Evolutionary conservation across 345 rosid species (phyloP).

Genomic region (Murraya koenigii): DNA sequence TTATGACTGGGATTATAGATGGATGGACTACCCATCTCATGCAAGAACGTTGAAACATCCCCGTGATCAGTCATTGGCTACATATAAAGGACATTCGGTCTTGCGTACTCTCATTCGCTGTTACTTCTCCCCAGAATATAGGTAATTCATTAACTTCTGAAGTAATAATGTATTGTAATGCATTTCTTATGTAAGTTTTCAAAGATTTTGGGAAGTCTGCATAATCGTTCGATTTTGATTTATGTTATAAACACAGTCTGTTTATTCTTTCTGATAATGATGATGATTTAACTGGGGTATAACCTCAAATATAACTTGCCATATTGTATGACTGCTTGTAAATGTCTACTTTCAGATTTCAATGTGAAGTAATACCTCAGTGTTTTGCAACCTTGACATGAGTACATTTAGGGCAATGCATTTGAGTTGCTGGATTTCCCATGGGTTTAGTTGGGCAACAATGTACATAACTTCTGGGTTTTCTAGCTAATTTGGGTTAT

Average conservation of each 20-base stretch:
- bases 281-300: not conserved
- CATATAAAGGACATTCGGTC: slow-evolving; percentile 64
- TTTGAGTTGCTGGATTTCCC: not conserved
- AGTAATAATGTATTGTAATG: not conserved
- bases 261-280: not conserved
- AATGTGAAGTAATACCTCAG: not conserved
- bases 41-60: slow-evolving; percentile 48
- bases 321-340: not conserved
- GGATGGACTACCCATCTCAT: slow-evolving; percentile 53
- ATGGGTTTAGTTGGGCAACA: not conserved
- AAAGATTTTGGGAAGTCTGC: not conserved
- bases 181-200: not conserved
- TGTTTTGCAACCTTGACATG: not conserved
- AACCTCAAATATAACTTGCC: not conserved
- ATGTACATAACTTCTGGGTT: no score
- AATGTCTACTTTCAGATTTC: not conserved
- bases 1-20: slow-evolving; percentile 54
- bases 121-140: slow-evolving; percentile 64
- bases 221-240: not conserved
- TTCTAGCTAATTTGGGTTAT: not conserved
- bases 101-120: slow-evolving; percentile 61
- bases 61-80: slow-evolving; percentile 52
- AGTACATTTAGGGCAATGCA: no score
- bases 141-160: slow-evolving; percentile 30
- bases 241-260: not conserved